Evolutionary conservation across 2,329 filamentous ascomycete species (phyloP), one percentile per base, ranked within the genome.

Genomic region (Fusarium buxicola): DNA sequence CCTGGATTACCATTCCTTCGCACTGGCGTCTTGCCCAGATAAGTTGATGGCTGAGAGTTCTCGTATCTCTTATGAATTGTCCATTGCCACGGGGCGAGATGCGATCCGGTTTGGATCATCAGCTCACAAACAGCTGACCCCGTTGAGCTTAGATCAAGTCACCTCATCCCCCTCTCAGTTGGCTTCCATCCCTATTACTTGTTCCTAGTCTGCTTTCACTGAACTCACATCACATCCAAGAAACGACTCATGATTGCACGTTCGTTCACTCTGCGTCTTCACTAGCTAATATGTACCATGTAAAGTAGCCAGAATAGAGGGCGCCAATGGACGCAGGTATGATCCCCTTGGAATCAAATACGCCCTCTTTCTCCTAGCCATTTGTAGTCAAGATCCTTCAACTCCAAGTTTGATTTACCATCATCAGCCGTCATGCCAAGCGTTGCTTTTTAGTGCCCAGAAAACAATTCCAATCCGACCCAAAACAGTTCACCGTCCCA

Each of bases 401-500:
- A 70, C 68, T 66, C 63, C 58, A 36, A 43, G 43, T 58, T 51
- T 55, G 58, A 65, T 63, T 55, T 64, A 58, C 60, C 51, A 54
- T 70, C 68, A 40, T 68, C 31, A 68, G 65, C 61, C 43, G 46
- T 70, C 66, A 64, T 69, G 45, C 57, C 62, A 50, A 59, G 46
- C 63, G 55, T 70, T 63, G 47, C 68, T 67, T 69, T 66, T 70
- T 54, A 36, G 47, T 59, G 27, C 44, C 57, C 48, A 57, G 40
- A 31, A 59, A 63, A 44, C 50, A 59, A 49, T 27, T 47, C 45
- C 44, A 57, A 61, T 36, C 49, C 55, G 40, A 47, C 39, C 38
- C 38, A 47, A 51, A 41, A 24, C 36, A 56, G 38, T 44, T 53
- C 49, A 31, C 55, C 65, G n/a, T 47, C 36, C 53, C 38, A 53